These are phyloP conservation scores for Larix sibirica DNA, from an alignment of 83 land plant species.

Conservation along the genomic window DNA sequence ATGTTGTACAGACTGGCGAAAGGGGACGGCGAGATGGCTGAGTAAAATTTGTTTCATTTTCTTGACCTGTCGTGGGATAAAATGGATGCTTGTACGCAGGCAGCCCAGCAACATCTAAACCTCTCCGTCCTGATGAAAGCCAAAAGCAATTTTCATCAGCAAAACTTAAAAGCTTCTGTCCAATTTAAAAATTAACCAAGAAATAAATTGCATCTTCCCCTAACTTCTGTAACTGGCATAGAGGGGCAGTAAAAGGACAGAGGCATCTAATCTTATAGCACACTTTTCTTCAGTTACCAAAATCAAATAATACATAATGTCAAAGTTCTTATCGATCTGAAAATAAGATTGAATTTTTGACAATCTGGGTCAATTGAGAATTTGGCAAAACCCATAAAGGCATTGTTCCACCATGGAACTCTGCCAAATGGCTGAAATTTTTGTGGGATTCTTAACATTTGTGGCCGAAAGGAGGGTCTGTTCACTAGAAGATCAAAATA, in stretches of 20 bases:
- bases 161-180: not conserved
- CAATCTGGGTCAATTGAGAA: too few relatives aligned
- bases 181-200: not conserved
- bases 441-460: too few relatives aligned
- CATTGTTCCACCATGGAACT: too few relatives aligned
- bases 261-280: not conserved
- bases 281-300: too few relatives aligned
- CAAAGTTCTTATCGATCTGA: too few relatives aligned
- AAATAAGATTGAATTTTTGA: too few relatives aligned
- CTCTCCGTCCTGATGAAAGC: constrained; percentile 45
- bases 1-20: constrained; percentile 43
- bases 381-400: too few relatives aligned
- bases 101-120: constrained; percentile 54
- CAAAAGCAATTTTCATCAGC: not conserved
- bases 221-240: not conserved
- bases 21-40: constrained; percentile 23
- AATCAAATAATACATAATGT: too few relatives aligned
- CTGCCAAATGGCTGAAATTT: too few relatives aligned
- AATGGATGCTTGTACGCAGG: constrained; percentile 38
- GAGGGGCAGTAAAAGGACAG: not conserved
- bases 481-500: too few relatives aligned
- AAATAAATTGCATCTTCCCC: not conserved
- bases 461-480: too few relatives aligned
- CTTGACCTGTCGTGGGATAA: constrained; percentile 17
- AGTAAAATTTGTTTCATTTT: constrained; percentile 23